Evolutionary conservation across 2,329 filamentous ascomycete genomes (phyloP).

Genomic region (Hypoxylon sp.): DNA sequence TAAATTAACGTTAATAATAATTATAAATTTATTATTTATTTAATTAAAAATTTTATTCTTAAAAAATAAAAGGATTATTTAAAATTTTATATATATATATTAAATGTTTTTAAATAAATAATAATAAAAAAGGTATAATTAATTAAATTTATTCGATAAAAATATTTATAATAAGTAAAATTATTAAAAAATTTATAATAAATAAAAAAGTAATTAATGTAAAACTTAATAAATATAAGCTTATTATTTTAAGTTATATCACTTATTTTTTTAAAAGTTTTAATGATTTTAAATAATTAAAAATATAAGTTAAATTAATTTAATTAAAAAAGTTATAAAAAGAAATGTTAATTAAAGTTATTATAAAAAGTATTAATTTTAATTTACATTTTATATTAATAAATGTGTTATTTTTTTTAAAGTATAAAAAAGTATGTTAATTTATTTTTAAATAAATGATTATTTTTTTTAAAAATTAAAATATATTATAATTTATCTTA

Average conservation of each 20-base stretch:
- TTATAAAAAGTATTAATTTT: too few species aligned
- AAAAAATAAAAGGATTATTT: neutral
- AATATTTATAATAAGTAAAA: neutral
- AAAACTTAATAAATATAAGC: too few species aligned
- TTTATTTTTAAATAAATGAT: slow-evolving; percentile 1
- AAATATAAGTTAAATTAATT: too few species aligned
- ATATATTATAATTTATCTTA: neutral
- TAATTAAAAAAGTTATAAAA: too few species aligned
- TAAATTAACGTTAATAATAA: neutral
- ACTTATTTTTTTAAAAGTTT: too few species aligned
- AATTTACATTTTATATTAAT: neutral
- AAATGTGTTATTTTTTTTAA: neutral
- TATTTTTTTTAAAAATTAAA: neutral
- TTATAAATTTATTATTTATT: slow-evolving; percentile 6
- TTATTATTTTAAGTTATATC: too few species aligned
- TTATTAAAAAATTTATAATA: neutral
- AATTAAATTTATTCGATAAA: neutral
- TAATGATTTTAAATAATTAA: too few species aligned
- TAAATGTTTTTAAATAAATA: neutral
- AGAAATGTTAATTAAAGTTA: too few species aligned
- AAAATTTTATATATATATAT: neutral
- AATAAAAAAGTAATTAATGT: neutral
- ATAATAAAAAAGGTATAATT: neutral
- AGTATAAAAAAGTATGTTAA: neutral
- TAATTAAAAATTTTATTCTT: neutral